phyloP scores from a whole-genome alignment of 2,329 filamentous ascomycete genomes.

The Alternaria sp. region DNA sequence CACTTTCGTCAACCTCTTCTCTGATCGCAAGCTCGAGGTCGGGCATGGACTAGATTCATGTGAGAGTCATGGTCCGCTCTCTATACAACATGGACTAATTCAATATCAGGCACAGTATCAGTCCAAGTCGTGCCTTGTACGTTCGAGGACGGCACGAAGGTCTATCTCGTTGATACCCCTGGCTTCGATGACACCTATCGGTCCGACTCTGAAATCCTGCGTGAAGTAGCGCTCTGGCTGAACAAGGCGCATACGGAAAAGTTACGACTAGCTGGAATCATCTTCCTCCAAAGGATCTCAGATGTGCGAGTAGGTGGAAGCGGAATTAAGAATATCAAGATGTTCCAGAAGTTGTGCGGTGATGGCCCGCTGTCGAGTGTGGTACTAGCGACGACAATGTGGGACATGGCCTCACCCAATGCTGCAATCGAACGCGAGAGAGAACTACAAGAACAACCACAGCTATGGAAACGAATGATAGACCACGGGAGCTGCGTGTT shows the following conservation, averaged over 20 bases:
- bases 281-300: slow-evolving; percentile 56
- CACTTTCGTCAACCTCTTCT: slow-evolving; percentile 42
- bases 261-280: slow-evolving; percentile 52
- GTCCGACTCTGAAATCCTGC: slow-evolving; percentile 54
- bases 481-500: slow-evolving; percentile 18
- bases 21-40: slow-evolving; percentile 10
- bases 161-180: slow-evolving; percentile 54
- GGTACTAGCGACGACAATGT: slow-evolving; percentile 53
- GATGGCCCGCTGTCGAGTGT: slow-evolving; percentile 51
- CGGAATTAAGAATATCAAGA: slow-evolving; percentile 50
- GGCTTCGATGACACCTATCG: slow-evolving; percentile 56
- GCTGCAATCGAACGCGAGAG: neutral
- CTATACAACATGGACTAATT: neutral
- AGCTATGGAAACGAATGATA: slow-evolving; percentile 17
- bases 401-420: slow-evolving; percentile 29
- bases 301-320: slow-evolving; percentile 51
- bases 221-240: slow-evolving; percentile 52
- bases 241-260: slow-evolving; percentile 35
- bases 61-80: neutral
- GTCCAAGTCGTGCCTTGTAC: slow-evolving; percentile 5
- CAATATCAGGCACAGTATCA: slow-evolving; percentile 1
- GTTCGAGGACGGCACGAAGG: neutral
- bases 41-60: slow-evolving; percentile 14
- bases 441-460: neutral
- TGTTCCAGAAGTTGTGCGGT: slow-evolving; percentile 56